Evolutionary conservation across 2,329 filamentous ascomycete species (phyloP).

Genomic region (Hymenotorrendiella dingleyae): DNA sequence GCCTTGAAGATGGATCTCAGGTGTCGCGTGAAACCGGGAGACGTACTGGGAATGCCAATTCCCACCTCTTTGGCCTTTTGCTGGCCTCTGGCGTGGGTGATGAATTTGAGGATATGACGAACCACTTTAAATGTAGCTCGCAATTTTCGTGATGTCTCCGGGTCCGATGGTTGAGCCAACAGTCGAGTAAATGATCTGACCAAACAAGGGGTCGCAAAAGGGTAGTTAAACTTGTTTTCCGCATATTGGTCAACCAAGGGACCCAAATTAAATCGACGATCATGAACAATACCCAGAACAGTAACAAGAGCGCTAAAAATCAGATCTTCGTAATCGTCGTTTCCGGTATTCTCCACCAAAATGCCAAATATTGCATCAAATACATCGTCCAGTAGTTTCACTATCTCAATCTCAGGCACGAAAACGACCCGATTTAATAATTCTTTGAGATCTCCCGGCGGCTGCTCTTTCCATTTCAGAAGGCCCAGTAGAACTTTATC

Average conservation of each 20-base stretch:
- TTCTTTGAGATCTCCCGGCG: conserved; percentile 63
- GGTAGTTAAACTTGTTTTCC: conserved; percentile 83
- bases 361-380: conserved; percentile 89
- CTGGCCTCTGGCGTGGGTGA: conserved; percentile 79
- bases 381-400: conserved; percentile 85
- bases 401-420: conserved; percentile 94
- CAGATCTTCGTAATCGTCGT: conserved; percentile 86
- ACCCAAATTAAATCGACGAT: conserved; percentile 85
- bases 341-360: conserved; percentile 82
- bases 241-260: conserved; percentile 90
- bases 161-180: conserved; percentile 74
- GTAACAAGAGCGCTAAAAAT: conserved; percentile 87
- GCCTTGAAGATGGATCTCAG: conserved; percentile 84
- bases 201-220: conserved; percentile 82
- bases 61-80: conserved; percentile 84
- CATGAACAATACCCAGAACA: conserved; percentile 88
- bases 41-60: conserved; percentile 74
- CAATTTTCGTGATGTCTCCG: conserved; percentile 75
- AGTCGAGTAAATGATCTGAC: conserved; percentile 82
- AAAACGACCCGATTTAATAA: conserved; percentile 81
- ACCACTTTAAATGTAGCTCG: conserved; percentile 93
- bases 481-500: conserved; percentile 80
- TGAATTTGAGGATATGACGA: conserved; percentile 87
- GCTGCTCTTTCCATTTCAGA: conserved; percentile 76
- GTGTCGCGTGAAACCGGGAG: conserved; percentile 71